Conservation (phyloP, 2,329 filamentous ascomycete genomes). For the Nothophoma quercina region DNA sequence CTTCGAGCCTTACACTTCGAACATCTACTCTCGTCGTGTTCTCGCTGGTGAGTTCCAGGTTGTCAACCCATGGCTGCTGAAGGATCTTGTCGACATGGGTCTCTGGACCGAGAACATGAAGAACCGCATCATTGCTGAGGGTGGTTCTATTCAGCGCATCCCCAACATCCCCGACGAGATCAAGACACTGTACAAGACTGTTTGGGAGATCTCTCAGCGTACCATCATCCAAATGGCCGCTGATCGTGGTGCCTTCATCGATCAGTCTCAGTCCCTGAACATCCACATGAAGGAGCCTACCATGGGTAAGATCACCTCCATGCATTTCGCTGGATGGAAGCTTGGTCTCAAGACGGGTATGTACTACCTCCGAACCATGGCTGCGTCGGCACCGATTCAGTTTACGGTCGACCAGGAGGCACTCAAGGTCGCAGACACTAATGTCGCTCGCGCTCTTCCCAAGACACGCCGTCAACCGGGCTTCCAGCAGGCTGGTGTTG, state of each 20-base stretch:
- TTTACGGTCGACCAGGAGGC: conserved; percentile 99
- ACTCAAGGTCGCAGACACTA: conserved; percentile 85
- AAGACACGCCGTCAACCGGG: conserved; percentile 70
- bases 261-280: conserved; percentile 98
- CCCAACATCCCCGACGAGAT: conserved; percentile 95
- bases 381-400: conserved; percentile 94
- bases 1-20: conserved; percentile 99
- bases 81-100: conserved; percentile 96
- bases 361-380: conserved; percentile 99
- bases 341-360: conserved; percentile 99
- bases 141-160: conserved; percentile 94
- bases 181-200: conserved; percentile 98
- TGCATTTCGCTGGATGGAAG: conserved; percentile 99
- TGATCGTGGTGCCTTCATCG: conserved; percentile 97
- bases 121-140: conserved; percentile 98
- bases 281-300: conserved; percentile 99
- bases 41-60: conserved; percentile 99
- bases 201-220: conserved; percentile 98
- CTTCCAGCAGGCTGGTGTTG: conserved; percentile 29
- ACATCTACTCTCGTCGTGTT: conserved; percentile 99
- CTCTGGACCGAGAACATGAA: conserved; percentile 99
- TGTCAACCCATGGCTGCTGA: conserved; percentile 98
- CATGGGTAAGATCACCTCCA: conserved; percentile 99
- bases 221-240: conserved; percentile 97
- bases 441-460: conserved; percentile 69